Evolutionary conservation across 495 filamentous ascomycete species (phyloP).

Genomic region (Penicillium crystallinum): DNA sequence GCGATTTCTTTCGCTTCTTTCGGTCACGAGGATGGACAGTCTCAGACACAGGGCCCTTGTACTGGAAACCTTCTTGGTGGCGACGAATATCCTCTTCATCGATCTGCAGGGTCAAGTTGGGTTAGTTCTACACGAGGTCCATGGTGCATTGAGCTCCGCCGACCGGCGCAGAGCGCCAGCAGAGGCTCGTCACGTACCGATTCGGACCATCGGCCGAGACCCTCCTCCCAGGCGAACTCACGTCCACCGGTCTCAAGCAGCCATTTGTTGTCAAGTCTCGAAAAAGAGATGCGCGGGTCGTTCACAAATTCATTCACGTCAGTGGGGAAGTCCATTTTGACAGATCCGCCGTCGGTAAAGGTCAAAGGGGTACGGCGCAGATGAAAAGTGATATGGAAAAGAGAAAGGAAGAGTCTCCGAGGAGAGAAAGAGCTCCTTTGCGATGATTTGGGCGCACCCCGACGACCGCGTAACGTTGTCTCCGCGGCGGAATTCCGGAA

Average conservation of each 20-base stretch:
- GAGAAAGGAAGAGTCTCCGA: not conserved
- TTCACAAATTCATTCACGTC: slow-evolving; percentile 69
- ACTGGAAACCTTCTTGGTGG: slow-evolving; percentile 71
- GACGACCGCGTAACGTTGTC: not conserved
- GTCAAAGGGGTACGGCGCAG: too few species aligned
- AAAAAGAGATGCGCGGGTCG: slow-evolving; percentile 83
- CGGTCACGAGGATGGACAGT: slow-evolving; percentile 54
- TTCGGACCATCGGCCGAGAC: slow-evolving; percentile 72
- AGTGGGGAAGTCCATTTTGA: slow-evolving; percentile 51
- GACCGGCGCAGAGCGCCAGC: too few species aligned
- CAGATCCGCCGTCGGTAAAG: too few species aligned
- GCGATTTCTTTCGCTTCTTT: slow-evolving; percentile 61
- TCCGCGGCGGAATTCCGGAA: not conserved
- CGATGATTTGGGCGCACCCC: not conserved
- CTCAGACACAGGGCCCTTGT: slow-evolving; percentile 57
- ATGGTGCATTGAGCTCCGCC: not conserved
- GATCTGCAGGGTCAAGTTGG: slow-evolving; percentile 37
- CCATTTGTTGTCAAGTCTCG: slow-evolving; percentile 71
- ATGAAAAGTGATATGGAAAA: not conserved
- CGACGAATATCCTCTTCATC: slow-evolving; percentile 76
- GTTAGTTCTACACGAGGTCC: slow-evolving; percentile 5
- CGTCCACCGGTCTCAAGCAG: slow-evolving; percentile 77
- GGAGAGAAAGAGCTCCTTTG: not conserved
- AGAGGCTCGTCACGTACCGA: slow-evolving; percentile 46
- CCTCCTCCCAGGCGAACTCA: slow-evolving; percentile 77